Evolutionary conservation across 495 filamentous ascomycete species (phyloP).

Genomic region (Choiromyces venosus): DNA sequence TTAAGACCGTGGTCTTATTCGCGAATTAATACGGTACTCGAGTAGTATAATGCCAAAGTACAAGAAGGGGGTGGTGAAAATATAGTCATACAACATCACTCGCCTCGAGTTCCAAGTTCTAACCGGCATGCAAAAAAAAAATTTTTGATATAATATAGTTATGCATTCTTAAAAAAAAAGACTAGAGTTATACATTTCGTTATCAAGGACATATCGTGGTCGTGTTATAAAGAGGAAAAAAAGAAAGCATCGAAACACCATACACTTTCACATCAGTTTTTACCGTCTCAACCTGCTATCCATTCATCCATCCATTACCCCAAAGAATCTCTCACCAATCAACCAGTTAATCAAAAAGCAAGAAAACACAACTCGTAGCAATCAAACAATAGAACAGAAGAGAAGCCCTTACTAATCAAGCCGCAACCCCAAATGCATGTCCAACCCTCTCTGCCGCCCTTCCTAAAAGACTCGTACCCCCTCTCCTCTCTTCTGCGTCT

Average conservation of each 20-base stretch:
- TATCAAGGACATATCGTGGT: background rate
- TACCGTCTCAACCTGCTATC: too few species aligned
- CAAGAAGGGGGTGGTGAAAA: too few species aligned
- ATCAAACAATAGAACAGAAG: background rate
- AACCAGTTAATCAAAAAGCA: background rate
- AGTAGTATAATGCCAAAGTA: too few species aligned
- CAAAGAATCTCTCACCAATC: background rate
- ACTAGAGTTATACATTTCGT: background rate
- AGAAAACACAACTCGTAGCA: background rate
- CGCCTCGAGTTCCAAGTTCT: too few species aligned
- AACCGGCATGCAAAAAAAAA: too few species aligned
- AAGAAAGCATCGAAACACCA: background rate
- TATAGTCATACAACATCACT: too few species aligned
- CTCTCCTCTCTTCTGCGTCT: conserved; percentile 7
- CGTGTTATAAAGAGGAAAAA: background rate
- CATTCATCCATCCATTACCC: background rate
- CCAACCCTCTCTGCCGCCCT: conserved; percentile 30
- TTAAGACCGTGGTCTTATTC: too few species aligned
- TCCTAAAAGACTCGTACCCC: conserved; percentile 10
- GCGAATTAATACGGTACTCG: too few species aligned
- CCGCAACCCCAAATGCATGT: conserved; percentile 19
- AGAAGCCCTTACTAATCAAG: background rate
- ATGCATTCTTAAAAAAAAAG: too few species aligned
- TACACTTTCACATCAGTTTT: background rate
- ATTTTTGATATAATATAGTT: too few species aligned